Base-by-base conservation (phyloP, 495 filamentous ascomycete species). In the Neurospora pannonica region DNA sequence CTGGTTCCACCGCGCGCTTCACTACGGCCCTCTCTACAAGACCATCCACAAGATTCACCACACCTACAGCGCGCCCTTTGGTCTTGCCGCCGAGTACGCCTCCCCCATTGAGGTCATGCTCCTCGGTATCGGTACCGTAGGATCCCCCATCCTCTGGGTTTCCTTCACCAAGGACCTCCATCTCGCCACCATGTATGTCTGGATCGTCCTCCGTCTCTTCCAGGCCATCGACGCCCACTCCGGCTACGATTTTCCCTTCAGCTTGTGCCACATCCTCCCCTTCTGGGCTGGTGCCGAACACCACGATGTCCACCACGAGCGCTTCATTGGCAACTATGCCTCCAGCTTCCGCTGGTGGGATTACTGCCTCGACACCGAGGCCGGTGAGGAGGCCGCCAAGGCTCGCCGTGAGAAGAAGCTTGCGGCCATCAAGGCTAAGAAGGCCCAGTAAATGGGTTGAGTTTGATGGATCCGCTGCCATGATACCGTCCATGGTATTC, bases 301-400 rank as follows among this genome's bases (percentile, higher is more conserved):
- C 85, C 96, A 99, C 83, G 96, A 99, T 80, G 85, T 93, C 37
- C 96, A 99, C 83, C 96, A 99, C 83, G 96, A 99, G 86, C 90
- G 91, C 75, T 99, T 99, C 87, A 93, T 98, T 77, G 96, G 96
- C 72, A 99, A 99, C 85, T 99, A 97, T 82, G 87, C 95, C 34
- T 97, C 94, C 81, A 97, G 93, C 85, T 99, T 99, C 89, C 89
- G 97, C 79, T 99, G 97, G 97, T 98, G 97, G 96, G 96, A 99
- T 83, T 96, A 92, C 81, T 76, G 92, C 75, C 88, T 98, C 72
- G 94, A 98, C 83, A 99, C 96, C 71, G 95, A 99, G 86, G 92
- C 93, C 76, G 93, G 92, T 43, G 90, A 93, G 5, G 96, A 96
- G 81, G 93, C 96, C 10, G 86, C 91, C 62, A 94, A 94, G 88